phyloP scores from a whole-genome alignment of 345 rosid genomes.

The Pistacia atlantica region DNA sequence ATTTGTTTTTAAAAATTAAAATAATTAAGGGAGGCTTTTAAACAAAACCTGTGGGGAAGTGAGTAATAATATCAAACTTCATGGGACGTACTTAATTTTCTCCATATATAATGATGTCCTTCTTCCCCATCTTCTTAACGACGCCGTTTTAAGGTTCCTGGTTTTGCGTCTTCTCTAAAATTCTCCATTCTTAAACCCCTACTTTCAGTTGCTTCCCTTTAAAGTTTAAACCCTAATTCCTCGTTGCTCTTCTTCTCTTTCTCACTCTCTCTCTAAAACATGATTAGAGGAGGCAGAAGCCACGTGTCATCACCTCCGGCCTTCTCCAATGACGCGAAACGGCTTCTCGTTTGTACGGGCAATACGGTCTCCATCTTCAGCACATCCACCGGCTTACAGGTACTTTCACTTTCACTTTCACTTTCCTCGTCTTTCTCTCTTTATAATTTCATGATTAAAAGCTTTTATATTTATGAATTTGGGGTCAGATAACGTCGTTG shows the following conservation, averaged over 20 bases:
- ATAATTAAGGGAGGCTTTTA: no score
- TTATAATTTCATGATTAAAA: background rate
- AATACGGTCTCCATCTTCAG: conserved; percentile 80
- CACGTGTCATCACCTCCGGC: conserved; percentile 72
- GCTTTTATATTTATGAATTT: background rate
- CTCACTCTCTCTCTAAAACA: conserved; percentile 20
- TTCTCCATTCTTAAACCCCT: background rate
- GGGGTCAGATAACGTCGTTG: conserved; percentile 57
- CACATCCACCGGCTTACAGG: conserved; percentile 84
- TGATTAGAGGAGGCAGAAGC: conserved; percentile 87
- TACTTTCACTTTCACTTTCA: conserved; percentile 11
- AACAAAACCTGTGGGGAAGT: no score
- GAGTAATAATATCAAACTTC: no score
- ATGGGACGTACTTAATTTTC: no score
- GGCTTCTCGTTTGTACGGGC: conserved; percentile 78
- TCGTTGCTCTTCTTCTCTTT: background rate
- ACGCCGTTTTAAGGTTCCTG: no score
- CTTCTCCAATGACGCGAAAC: conserved; percentile 91
- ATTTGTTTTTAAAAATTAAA: no score
- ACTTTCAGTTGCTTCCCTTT: background rate
- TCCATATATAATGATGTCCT: no score
- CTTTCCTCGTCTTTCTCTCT: background rate
- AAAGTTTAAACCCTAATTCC: background rate
- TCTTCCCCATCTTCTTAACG: no score
- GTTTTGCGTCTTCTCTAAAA: no score